Base-by-base conservation (phyloP, 352 stramenopile genomes). In the Phytophthora sp. region DNA sequence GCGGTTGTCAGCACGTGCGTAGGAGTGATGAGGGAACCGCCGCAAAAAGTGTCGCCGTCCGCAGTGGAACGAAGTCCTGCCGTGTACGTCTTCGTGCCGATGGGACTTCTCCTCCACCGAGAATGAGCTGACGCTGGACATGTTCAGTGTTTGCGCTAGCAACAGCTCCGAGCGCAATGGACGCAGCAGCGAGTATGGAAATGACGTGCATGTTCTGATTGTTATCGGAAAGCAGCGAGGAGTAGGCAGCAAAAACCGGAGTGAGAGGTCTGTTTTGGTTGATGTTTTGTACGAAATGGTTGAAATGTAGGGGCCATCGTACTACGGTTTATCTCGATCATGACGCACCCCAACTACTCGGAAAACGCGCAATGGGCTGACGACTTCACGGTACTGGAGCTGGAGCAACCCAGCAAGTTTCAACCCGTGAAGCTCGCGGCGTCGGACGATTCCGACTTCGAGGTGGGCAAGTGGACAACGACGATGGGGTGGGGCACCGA, bases 321-420 rank as follows among this genome's bases (percentile, higher is more conserved):
- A n/a, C n/a, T n/a, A n/a, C n/a, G n/a, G n/a, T n/a, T n/a, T n/a
- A n/a, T n/a, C n/a, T 45, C 38, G 20, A 21, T 45, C 10, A 45
- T 45, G 38, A 45, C 26, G 2, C 26, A 45, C 20, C 20, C 38
- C 2, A 45, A 50, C 15, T 50, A 34, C 13, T 50, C 42, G 13
- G 42, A 23, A 5, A 50, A 50, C 24, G 15, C 32, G 13, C 21
- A 24, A 5, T 50, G 20, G 21, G 32, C 53, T 41, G 24, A 42
- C 26, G 32, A 30, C 68, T 85, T 52, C 45, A 64, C 42, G 12
- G 49, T 86, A 12, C 50, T 86, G n/a, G 64, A 82, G 28, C 58
- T 88, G 17, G 62, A 66, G 12, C 43, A 4, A 0, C 48, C 44
- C 2, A 73, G 56, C 44, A 72, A 39, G n/a, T 62, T 62, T 23